phyloP scores from a whole-genome alignment of 306 rosid species.

The Rubus idaeus region DNA sequence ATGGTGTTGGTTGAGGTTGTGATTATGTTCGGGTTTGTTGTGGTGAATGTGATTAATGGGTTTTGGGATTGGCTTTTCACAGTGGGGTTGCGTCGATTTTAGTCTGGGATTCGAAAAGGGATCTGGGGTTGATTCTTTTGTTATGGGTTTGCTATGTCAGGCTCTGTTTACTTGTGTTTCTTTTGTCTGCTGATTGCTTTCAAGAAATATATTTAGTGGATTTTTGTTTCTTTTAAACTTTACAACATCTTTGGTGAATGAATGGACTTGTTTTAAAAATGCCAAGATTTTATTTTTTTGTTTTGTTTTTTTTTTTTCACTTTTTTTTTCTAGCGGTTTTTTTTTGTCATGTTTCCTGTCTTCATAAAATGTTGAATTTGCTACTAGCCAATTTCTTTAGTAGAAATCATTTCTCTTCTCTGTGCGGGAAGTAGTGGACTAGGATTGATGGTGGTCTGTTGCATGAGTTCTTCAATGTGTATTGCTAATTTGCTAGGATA shows the following conservation, averaged over 20 bases:
- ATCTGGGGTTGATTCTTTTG: slow-evolving; percentile 46
- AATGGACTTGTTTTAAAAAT: not conserved
- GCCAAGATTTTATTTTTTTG: not conserved
- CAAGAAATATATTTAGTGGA: not conserved
- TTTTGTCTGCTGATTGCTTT: not conserved
- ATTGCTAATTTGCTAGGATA: not conserved
- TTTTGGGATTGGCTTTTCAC: slow-evolving; percentile 32
- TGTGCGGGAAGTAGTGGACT: not conserved
- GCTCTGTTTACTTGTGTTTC: slow-evolving; percentile 15
- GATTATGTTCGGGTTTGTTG: slow-evolving; percentile 31
- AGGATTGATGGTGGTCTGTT: slow-evolving; percentile 13
- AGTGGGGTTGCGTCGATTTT: slow-evolving; percentile 22
- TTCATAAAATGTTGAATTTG: not conserved
- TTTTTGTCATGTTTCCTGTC: not conserved
- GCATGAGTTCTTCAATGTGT: slow-evolving; percentile 7
- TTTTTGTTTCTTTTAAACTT: not conserved
- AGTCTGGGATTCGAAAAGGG: slow-evolving; percentile 41
- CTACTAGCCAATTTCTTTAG: slow-evolving; percentile 1
- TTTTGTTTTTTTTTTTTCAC: not conserved
- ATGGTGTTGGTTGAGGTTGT: slow-evolving; percentile 24
- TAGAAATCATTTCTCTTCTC: not conserved
- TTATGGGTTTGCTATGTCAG: slow-evolving; percentile 22
- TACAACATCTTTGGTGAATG: not conserved
- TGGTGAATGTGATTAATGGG: slow-evolving; percentile 43
- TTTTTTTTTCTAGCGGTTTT: not conserved